phyloP scores from a whole-genome alignment of 495 filamentous ascomycete species.

The Annulohypoxylon nitens region DNA sequence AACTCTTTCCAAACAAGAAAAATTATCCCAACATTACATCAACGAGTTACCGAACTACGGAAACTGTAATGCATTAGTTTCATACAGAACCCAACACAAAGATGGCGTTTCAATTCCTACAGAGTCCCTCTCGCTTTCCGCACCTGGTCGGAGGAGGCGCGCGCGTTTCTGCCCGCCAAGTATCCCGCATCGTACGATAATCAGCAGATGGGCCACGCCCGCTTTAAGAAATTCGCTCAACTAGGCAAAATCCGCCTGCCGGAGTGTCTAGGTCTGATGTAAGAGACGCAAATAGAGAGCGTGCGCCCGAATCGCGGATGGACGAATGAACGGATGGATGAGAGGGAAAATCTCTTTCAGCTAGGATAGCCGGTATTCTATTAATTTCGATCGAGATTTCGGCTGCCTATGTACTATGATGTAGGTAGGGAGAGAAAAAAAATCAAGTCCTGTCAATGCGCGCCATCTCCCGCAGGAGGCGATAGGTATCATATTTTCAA shows the following conservation, averaged over 20 bases:
- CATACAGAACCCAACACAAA: slow-evolving; percentile 14
- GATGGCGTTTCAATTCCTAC: slow-evolving; percentile 4
- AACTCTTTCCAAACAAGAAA: background rate
- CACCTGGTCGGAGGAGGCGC: slow-evolving; percentile 25
- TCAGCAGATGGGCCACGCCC: slow-evolving; percentile 15
- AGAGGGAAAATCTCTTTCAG: slow-evolving; percentile 29
- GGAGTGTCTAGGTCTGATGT: slow-evolving; percentile 34
- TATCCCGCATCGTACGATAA: slow-evolving; percentile 36
- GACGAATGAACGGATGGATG: background rate
- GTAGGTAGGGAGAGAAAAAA: background rate
- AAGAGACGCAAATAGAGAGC: slow-evolving; percentile 19
- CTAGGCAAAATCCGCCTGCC: slow-evolving; percentile 26
- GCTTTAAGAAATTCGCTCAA: slow-evolving; percentile 13
- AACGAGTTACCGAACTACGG: slow-evolving; percentile 5
- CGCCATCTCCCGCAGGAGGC: slow-evolving; percentile 30
- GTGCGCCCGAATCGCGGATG: background rate
- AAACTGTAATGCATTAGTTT: slow-evolving; percentile 18
- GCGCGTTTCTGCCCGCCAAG: slow-evolving; percentile 31
- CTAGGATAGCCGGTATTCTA: slow-evolving; percentile 17
- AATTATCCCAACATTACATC: background rate
- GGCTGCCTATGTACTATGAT: background rate
- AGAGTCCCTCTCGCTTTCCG: background rate
- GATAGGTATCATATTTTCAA: slow-evolving; percentile 35
- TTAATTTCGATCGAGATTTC: slow-evolving; percentile 21
- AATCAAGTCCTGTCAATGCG: slow-evolving; percentile 19